Evolutionary conservation across 2,329 filamentous ascomycete genomes (phyloP), one percentile per base, ranked within the genome.

Genomic region (Westerdykella ornata): DNA sequence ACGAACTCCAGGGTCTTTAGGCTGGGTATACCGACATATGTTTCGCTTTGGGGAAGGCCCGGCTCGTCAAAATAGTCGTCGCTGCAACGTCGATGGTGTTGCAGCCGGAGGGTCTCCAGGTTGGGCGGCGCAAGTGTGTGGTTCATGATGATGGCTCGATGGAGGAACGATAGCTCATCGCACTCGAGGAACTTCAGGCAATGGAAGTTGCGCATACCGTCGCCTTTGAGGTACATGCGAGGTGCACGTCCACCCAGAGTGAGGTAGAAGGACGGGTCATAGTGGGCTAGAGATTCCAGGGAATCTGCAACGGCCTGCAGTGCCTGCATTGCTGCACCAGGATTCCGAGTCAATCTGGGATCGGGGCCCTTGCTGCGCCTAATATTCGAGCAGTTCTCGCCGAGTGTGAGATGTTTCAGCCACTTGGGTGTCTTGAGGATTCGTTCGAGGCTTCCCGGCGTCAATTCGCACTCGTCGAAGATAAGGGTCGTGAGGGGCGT

Each of bases 381-480:
- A 15, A 51, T 44, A 19, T 63, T 61, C 45, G 51, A 56, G 1
- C 59, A 51, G 17, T 63, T 64, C 40, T 66, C 63, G 15, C 62
- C 62, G 5, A 66, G 48, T 1, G 57, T 61, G 14, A 66, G 51
- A 12, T 53, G 46, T 42, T 56, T 60, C 12, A 66, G 45, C 2
- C 41, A 46, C 22, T 53, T 56, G 1, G 63, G 62, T 3, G 55
- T 58, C 22, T 44, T 35, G 9, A 66, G 39, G 4, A 66, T 57
- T 16, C 49, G 47, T 2, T 34, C 42, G 28, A 66, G 35, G 20
- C 52, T 55, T 28, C 44, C 43, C 5, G 57, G 47, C 3, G 44
- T 39, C 3, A 66, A 43, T 16, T 60, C 54, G 46, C 62, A 66
- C 42, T 66, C 63, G 39, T 66, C 60, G 34, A 66, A 60, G 14